Conservation (phyloP, 208 protist genomes). For the Leishmania amazonensis region DNA sequence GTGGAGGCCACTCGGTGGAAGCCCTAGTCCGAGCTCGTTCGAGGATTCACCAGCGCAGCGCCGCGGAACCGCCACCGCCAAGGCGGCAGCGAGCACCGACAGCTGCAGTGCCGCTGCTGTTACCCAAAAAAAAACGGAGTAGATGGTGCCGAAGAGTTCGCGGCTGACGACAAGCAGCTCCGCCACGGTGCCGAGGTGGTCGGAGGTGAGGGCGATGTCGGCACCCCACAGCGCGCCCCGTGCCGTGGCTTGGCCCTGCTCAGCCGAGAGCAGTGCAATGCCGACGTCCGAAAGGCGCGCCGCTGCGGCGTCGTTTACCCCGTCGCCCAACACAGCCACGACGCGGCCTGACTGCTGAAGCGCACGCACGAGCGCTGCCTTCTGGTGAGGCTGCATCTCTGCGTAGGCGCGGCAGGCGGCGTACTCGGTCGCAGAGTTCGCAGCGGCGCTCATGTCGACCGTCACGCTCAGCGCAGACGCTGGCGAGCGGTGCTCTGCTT, state of each 20-base stretch:
- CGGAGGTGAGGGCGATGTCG: slow-evolving; percentile 23
- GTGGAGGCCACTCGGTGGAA: slow-evolving; percentile 8
- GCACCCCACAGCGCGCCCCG: slow-evolving; percentile 23
- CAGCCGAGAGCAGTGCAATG: slow-evolving; percentile 78
- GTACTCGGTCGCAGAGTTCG: slow-evolving; percentile 30
- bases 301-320: slow-evolving; percentile 95
- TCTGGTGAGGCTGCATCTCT: slow-evolving; percentile 80
- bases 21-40: not conserved
- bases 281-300: slow-evolving; percentile 93
- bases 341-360: slow-evolving; percentile 77
- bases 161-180: slow-evolving; percentile 18
- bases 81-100: slow-evolving; percentile 11
- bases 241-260: not conserved
- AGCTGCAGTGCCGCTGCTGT: slow-evolving; percentile 12
- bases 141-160: slow-evolving; percentile 16
- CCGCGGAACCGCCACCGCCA: slow-evolving; percentile 12
- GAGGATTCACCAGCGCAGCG: not conserved
- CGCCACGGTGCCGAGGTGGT: not conserved
- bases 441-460: slow-evolving; percentile 27
- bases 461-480: not conserved
- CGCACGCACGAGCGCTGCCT: slow-evolving; percentile 66
- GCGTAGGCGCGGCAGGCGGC: slow-evolving; percentile 60
- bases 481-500: not conserved
- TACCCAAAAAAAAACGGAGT: slow-evolving; percentile 17
- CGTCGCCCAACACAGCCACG: slow-evolving; percentile 96